Base-by-base conservation (phyloP, 2,329 filamentous ascomycete species). In the Monilinia vaccinii-corymbosi region DNA sequence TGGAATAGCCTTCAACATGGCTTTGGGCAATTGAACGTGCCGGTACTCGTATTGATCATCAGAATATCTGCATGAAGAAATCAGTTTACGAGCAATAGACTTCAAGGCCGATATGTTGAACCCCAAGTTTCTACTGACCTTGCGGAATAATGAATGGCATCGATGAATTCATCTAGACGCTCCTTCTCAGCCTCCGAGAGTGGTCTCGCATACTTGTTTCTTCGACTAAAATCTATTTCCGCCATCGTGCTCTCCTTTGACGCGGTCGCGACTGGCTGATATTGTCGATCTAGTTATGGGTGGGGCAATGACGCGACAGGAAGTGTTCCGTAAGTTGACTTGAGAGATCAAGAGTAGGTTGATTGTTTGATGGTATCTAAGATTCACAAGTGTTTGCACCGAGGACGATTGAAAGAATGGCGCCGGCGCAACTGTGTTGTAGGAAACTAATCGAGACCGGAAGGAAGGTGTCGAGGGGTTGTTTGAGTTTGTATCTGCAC, bases 1-100 rank as follows among this genome's bases (percentile, higher is more conserved):
- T 23, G 94, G 94, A 68, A 99, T 97, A 45, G 84, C 88, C 77
- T 97, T 97, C 65, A 99, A 85, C 94, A 99, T 99, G 68, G 91
- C 87, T 77, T 99, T 99, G 47, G 94, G 94, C 34, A 99, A 84
- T 75, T 97, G 92, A 61, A 99, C 94, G 75, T 99, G 94, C 66
- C 94, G 89, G 77, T 99, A 99, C 77, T 99, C 94, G 75, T 86
- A 96, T 75, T 94, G 84, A 75, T 84, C 86, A 71, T 99, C 94
- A 32, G 87, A 92, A 74, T 99, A 99, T 74, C 94, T 97, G 73
- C 38, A 55, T 25, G 44, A 45, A 48, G 16, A 13, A 65, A 63
- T 68, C 34, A 65, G 66, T 61, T 42, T 44, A 38, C 21, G 38
- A 36, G 25, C 40, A 21, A 32, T 31, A 28, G 14, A 44, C 10